Evolutionary conservation across 1,139 yeast species (phyloP).

Genomic region (Scheffersomyces quercinus): DNA sequence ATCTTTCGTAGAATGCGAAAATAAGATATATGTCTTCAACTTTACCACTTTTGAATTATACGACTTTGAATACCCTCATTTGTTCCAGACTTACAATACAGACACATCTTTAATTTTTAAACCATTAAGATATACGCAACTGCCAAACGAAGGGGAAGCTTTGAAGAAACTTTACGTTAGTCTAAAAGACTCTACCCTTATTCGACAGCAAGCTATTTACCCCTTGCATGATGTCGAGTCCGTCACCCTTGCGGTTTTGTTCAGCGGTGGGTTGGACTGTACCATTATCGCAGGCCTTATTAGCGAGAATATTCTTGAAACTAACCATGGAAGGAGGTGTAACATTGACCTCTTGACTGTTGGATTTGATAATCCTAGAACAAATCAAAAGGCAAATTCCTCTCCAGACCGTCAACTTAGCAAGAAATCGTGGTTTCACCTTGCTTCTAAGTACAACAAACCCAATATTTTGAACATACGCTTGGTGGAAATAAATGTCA

Average conservation of each 20-base stretch:
- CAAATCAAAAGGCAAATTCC: conserved; percentile 53
- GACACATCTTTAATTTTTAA: neutral
- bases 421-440: conserved; percentile 54
- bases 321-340: conserved; percentile 1
- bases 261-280: conserved; percentile 95
- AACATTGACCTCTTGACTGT: conserved; percentile 79
- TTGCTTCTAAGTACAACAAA: conserved; percentile 40
- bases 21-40: conserved; percentile 47
- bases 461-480: conserved; percentile 33
- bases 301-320: conserved; percentile 23
- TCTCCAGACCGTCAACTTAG: conserved; percentile 88
- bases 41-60: conserved; percentile 16
- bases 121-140: conserved; percentile 1
- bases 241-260: conserved; percentile 60
- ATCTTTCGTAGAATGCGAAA: conserved; percentile 52
- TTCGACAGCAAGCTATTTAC: conserved; percentile 58
- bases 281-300: conserved; percentile 63
- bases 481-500: conserved; percentile 68
- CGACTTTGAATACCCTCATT: conserved; percentile 3
- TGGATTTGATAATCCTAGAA: conserved; percentile 90
- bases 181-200: conserved; percentile 42
- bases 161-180: conserved; percentile 18
- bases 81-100: conserved; percentile 1
- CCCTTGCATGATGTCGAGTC: conserved; percentile 45
- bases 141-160: neutral